Conservation (phyloP, 148 eudicot species). For the Cornus controversa region DNA sequence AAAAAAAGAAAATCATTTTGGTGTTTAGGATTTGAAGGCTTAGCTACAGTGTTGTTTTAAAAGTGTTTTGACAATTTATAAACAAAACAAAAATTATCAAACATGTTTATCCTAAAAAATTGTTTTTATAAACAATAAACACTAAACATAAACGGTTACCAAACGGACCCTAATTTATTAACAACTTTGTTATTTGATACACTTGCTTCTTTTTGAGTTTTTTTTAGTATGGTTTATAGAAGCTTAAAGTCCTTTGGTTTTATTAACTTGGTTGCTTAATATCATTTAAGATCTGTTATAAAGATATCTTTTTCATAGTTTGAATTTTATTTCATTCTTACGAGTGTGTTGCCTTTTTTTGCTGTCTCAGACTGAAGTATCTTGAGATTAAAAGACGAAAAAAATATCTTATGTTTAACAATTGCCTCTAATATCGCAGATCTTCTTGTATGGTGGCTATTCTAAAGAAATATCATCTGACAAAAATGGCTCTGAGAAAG, state of each 20-base stretch:
- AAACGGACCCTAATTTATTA: too few relatives aligned
- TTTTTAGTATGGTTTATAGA: background rate
- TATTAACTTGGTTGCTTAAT: background rate
- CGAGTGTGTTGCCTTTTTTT: background rate
- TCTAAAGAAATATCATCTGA: conserved; percentile 85
- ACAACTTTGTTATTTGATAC: background rate
- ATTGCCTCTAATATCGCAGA: conserved; percentile 41
- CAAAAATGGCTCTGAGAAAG: conserved; percentile 81
- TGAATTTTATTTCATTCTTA: background rate
- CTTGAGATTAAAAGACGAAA: too few relatives aligned
- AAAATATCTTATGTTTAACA: background rate
- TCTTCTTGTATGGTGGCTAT: conserved; percentile 92
- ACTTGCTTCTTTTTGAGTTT: background rate
- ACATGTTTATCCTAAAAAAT: too few relatives aligned
- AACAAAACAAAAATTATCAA: too few relatives aligned
- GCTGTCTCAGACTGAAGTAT: background rate
- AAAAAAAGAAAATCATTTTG: too few relatives aligned
- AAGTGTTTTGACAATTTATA: too few relatives aligned
- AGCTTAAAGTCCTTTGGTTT: background rate
- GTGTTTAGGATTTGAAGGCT: too few relatives aligned
- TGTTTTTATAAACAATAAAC: too few relatives aligned
- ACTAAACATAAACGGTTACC: too few relatives aligned
- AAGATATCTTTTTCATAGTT: background rate
- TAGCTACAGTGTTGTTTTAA: too few relatives aligned
- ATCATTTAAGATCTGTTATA: background rate